Percentiles rank a stretch among this genome's conserved stretches.
Evolutionary conservation across 768 basidiomycete genomes (phyloP).

Genomic region (Daedaleopsis sinensis): DNA sequence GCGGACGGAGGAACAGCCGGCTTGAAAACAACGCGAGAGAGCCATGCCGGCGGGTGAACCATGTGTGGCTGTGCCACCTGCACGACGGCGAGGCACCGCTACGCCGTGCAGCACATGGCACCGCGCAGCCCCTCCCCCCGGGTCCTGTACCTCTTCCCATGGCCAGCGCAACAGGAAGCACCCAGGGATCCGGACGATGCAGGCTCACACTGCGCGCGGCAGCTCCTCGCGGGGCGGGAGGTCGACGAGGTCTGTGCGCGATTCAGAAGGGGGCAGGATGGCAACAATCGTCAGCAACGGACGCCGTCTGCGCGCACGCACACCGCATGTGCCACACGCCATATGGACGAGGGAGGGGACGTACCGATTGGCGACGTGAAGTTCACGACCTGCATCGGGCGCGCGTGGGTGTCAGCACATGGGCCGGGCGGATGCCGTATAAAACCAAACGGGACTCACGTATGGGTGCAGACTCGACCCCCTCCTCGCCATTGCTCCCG

Average conservation of each 20-base stretch:
- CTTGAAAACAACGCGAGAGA: no score
- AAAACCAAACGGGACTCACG: conserved; percentile 23
- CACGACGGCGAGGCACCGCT: not conserved
- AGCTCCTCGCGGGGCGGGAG: conserved; percentile 21
- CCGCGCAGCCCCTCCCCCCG: not conserved
- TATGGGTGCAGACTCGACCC: conserved; percentile 32
- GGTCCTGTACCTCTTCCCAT: not conserved
- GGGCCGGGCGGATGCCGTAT: not conserved
- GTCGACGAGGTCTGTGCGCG: conserved; percentile 26
- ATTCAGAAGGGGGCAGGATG: not conserved
- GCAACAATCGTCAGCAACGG: not conserved
- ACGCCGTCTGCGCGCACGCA: not conserved
- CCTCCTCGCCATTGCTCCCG: conserved; percentile 2
- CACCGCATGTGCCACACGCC: not conserved
- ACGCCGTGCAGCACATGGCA: not conserved
- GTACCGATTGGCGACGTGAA: conserved; percentile 44
- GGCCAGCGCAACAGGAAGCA: no score
- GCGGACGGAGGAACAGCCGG: no score
- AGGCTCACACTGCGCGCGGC: conserved; percentile 20
- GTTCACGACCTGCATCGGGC: conserved; percentile 33
- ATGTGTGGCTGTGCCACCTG: not conserved
- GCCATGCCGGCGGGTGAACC: no score
- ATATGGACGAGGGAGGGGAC: conserved; percentile 3
- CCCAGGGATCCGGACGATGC: no score
- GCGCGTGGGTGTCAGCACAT: not conserved